Percentiles rank a stretch among this genome's conserved stretches.
These are phyloP conservation scores for Coemansia sp. DNA, from an alignment of 192 early-diverging fungal species.

Conservation along the genomic window DNA sequence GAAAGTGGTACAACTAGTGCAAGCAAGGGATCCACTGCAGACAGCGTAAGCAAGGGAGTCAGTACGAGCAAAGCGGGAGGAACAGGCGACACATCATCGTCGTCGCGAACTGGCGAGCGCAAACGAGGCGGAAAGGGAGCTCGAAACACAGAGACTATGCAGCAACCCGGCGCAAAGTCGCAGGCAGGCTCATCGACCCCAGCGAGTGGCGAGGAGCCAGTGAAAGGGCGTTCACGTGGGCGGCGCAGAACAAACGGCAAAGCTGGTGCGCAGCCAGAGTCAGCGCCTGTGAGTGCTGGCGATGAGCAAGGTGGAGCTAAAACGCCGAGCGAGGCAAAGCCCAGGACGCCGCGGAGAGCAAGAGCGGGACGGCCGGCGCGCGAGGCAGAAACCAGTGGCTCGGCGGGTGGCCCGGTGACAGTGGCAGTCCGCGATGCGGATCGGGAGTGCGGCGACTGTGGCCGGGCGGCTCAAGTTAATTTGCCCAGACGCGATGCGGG, in stretches of 20 bases:
- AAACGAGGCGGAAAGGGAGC: too few relatives aligned
- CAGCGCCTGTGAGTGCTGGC: not conserved
- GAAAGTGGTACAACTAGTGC: too few relatives aligned
- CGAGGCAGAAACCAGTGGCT: not conserved
- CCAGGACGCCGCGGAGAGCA: not conserved
- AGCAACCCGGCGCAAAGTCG: not conserved
- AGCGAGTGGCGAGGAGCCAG: not conserved
- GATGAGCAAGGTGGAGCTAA: not conserved
- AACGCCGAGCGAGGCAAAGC: not conserved
- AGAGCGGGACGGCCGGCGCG: too few relatives aligned
- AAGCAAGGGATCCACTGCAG: too few relatives aligned
- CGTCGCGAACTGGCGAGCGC: too few relatives aligned
- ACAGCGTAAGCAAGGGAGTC: too few relatives aligned
- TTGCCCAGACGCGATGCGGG: not conserved
- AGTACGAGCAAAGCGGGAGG: too few relatives aligned
- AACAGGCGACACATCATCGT: too few relatives aligned
- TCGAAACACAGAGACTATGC: not conserved
- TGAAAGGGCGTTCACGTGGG: not conserved
- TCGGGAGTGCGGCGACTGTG: not conserved
- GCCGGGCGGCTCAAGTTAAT: not conserved
- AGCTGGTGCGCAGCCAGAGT: not conserved
- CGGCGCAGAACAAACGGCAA: not conserved
- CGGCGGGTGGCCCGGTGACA: not conserved
- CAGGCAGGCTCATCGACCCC: not conserved
- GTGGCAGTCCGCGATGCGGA: not conserved